phyloP scores from a whole-genome alignment of 164 flowering plant species.

The Echeveria elegans region DNA sequence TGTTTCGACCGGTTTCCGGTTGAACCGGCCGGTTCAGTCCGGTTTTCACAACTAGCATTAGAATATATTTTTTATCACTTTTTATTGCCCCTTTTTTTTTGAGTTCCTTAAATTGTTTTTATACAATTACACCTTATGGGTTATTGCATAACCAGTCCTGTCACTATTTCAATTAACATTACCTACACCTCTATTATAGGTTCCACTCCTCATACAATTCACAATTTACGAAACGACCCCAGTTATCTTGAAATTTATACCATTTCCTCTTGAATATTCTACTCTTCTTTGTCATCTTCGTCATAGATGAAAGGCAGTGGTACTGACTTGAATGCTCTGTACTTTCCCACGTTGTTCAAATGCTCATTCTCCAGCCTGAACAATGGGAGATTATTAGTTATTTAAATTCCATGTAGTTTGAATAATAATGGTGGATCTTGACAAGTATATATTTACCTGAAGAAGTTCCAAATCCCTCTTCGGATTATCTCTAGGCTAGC shows the following conservation, averaged over 20 bases:
- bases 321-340: constrained; percentile 58
- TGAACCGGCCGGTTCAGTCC: too few relatives aligned
- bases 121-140: too few relatives aligned
- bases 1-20: too few relatives aligned
- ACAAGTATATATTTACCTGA: constrained; percentile 35
- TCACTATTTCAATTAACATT: too few relatives aligned
- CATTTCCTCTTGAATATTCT: background rate
- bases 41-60: too few relatives aligned
- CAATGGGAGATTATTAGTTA: background rate
- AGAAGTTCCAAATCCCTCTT: constrained; percentile 79
- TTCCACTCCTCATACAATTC: too few relatives aligned
- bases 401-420: background rate
- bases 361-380: constrained; percentile 78
- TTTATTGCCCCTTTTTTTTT: too few relatives aligned
- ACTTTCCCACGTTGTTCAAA: constrained; percentile 60
- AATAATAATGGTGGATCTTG: too few relatives aligned
- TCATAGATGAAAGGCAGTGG: constrained; percentile 58
- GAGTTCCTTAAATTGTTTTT: too few relatives aligned
- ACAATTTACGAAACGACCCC: background rate
- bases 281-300: constrained; percentile 40
- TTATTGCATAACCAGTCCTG: too few relatives aligned
- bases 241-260: background rate
- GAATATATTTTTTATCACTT: too few relatives aligned
- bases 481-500: constrained; percentile 69
- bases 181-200: too few relatives aligned